Evolutionary conservation across 148 eudicot species (phyloP), one percentile per base, ranked within the genome.

Genomic region (Dianthus caryophyllus): DNA sequence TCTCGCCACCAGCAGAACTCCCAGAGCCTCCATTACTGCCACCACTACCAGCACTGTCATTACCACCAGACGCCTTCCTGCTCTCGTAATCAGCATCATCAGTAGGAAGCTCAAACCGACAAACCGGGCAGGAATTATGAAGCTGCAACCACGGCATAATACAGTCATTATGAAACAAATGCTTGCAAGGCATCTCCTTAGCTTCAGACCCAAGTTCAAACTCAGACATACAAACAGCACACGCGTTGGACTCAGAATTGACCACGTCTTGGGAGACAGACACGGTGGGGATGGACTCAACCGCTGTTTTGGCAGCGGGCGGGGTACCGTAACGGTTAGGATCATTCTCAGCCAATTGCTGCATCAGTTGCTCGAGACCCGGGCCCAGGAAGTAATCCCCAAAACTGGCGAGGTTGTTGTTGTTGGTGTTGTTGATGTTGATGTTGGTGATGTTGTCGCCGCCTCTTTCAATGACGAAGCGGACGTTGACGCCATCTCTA

Each of bases 41-140:
- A 36, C 12, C 46, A 33, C 47, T 46, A 11, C 66, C 70, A 13
- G 24, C 64, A 25, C 68, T 72, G 27, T 9, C 46, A 33, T 21
- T 46, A 11, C 46, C 68, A 2, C 36, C 50, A 16, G 57, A 18
- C 29, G 56, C 13, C 24, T 27, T 68, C 71, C 82, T 33, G 52
- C 54, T 74, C 71, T 87, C 87, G 73, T 90, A 90, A 15, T 87
- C 92, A 20, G 68, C 61, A 63, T 89, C 96, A 78, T 89, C 96
- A 1, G 96, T 87, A 0, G 90, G 96, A 76, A 90, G 65, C 81
- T 90, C 93, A 49, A 54, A 82, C 52, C 93, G 78, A 74, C 93
- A 90, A 46, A 90, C 87, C 0, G 96, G 96, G 29, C 93, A 90
- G 18, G 96, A 83, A 67, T 90, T 90, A 65, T 82, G 92, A 68